These are phyloP conservation scores for Colletotrichum simmondsii DNA, from an alignment of 2,329 filamentous ascomycete genomes.

Conservation along the genomic window DNA sequence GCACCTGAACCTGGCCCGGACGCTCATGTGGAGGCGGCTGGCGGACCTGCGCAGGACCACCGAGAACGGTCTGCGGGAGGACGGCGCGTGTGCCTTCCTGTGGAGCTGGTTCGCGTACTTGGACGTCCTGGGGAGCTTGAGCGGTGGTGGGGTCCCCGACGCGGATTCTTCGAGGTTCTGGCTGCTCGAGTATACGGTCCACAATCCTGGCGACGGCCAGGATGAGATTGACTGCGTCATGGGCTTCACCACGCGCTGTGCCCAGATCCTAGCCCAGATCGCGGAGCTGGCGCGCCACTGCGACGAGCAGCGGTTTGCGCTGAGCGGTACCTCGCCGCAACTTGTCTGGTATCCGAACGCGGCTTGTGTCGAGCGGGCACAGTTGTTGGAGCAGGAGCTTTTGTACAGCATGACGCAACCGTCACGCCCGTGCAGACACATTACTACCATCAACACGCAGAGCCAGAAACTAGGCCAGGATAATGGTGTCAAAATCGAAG, in stretches of 20 bases:
- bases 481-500: constrained; percentile 58
- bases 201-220: constrained; percentile 63
- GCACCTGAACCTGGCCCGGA: constrained; percentile 80
- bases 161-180: constrained; percentile 61
- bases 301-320: constrained; percentile 72
- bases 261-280: constrained; percentile 77
- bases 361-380: constrained; percentile 65
- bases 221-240: constrained; percentile 84
- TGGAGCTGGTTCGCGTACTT: constrained; percentile 87
- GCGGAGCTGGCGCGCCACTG: constrained; percentile 77
- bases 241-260: constrained; percentile 79
- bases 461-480: constrained; percentile 46
- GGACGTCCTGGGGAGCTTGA: constrained; percentile 80
- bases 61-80: constrained; percentile 57
- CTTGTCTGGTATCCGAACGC: constrained; percentile 68
- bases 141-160: constrained; percentile 60
- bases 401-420: constrained; percentile 62
- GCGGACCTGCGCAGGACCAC: constrained; percentile 42
- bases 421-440: constrained; percentile 55
- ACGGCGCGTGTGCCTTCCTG: constrained; percentile 77
- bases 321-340: constrained; percentile 44
- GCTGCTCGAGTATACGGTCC: constrained; percentile 62
- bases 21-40: constrained; percentile 75
- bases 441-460: constrained; percentile 14
- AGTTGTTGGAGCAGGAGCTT: constrained; percentile 70